Evolutionary conservation across 73 alveolate species (phyloP).

Genomic region (Tetrahymena malaccensis): DNA sequence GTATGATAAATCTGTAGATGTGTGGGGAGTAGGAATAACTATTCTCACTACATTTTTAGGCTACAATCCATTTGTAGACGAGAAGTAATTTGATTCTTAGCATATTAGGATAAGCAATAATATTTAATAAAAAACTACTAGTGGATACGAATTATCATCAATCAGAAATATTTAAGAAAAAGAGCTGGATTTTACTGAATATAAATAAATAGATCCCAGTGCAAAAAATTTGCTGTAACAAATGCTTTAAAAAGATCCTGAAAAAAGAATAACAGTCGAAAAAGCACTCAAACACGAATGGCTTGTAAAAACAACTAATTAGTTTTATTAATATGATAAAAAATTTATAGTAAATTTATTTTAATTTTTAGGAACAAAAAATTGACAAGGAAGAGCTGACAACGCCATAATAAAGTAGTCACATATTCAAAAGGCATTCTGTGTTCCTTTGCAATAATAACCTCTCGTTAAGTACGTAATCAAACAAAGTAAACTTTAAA

Average conservation of each 20-base stretch:
- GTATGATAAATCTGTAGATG: not conserved
- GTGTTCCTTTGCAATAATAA: not conserved
- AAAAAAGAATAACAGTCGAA: not conserved
- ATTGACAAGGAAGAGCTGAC: not conserved
- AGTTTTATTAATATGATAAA: not conserved
- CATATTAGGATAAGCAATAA: not conserved
- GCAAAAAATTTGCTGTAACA: not conserved
- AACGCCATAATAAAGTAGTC: not conserved
- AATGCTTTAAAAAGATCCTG: not conserved
- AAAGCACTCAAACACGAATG: not conserved
- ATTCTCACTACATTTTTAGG: not conserved
- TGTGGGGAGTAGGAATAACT: not conserved
- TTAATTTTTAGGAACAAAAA: not conserved
- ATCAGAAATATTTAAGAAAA: not conserved
- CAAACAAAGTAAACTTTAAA: not conserved
- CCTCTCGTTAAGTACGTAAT: not conserved
- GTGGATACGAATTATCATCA: not conserved
- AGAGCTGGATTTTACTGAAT: not conserved
- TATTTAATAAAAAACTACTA: not conserved
- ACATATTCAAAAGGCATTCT: not conserved
- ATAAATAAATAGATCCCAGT: not conserved
- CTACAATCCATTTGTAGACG: not conserved
- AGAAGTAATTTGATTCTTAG: not conserved
- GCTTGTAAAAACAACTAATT: not conserved
- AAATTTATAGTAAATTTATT: not conserved